A percentile compares a stretch with the other conserved stretches of the same genome.
phyloP scores from a whole-genome alignment of 2,329 filamentous ascomycete species.

The Aspergillus cejpii region DNA sequence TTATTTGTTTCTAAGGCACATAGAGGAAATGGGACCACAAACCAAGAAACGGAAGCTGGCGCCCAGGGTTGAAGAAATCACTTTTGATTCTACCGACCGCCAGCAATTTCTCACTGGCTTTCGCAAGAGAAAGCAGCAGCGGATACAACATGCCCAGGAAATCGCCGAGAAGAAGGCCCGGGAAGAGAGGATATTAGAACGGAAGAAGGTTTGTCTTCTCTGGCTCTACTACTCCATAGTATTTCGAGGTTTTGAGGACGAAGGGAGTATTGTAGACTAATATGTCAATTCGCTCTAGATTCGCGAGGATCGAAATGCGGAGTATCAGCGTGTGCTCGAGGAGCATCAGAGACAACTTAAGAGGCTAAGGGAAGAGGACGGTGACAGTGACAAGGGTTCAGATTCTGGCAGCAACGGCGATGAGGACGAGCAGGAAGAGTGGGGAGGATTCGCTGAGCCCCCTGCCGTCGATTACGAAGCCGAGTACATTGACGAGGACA shows the following conservation, averaged over 20 bases:
- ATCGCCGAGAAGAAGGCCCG: slow-evolving; percentile 68
- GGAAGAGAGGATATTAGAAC: slow-evolving; percentile 65
- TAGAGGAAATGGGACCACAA: slow-evolving; percentile 46
- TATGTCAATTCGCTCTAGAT: slow-evolving; percentile 50
- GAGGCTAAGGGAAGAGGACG: slow-evolving; percentile 48
- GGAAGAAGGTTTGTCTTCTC: slow-evolving; percentile 60
- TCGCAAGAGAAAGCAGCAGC: slow-evolving; percentile 86
- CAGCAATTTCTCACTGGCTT: slow-evolving; percentile 90
- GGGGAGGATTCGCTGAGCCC: slow-evolving; percentile 55
- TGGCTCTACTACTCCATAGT: background rate
- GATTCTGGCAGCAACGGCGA: slow-evolving; percentile 27
- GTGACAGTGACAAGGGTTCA: slow-evolving; percentile 16
- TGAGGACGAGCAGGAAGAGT: slow-evolving; percentile 49
- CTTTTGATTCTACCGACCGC: slow-evolving; percentile 72
- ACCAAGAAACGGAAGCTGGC: slow-evolving; percentile 61
- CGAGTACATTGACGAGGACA: slow-evolving; percentile 94
- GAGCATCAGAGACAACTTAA: slow-evolving; percentile 65
- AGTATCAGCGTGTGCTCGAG: slow-evolving; percentile 74
- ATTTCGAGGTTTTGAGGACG: too few species aligned
- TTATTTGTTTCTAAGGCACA: background rate
- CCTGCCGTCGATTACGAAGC: slow-evolving; percentile 70
- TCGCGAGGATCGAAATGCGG: slow-evolving; percentile 71
- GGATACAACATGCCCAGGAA: slow-evolving; percentile 78
- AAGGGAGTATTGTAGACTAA: too few species aligned
- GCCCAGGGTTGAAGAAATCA: slow-evolving; percentile 66